Evolutionary conservation across 306 rosid genomes (phyloP).

Genomic region (Notholithocarpus densiflorus): DNA sequence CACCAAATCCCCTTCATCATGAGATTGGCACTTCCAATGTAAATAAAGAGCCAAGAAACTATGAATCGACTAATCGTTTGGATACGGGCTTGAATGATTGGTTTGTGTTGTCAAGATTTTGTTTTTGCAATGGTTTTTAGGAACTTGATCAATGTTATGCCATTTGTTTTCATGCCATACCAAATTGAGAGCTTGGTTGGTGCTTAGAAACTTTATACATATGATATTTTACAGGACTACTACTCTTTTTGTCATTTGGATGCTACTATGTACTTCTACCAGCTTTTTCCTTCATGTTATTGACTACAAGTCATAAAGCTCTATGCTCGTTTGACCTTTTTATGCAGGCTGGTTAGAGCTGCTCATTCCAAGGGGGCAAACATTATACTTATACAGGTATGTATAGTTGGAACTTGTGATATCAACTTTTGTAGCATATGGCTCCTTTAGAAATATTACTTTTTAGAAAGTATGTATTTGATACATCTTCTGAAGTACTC

Average conservation of each 20-base stretch:
- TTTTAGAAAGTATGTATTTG: neutral
- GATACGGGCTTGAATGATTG: neutral
- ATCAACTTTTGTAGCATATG: neutral
- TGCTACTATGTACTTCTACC: neutral
- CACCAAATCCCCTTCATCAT: neutral
- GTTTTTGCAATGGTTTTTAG: neutral
- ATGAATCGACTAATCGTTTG: neutral
- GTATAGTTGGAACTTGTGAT: slow-evolving; percentile 17
- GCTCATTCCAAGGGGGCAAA: slow-evolving; percentile 84
- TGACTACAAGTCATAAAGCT: neutral
- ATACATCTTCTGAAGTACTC: neutral
- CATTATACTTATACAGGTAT: slow-evolving; percentile 86
- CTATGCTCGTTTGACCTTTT: neutral
- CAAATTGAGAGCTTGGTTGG: neutral
- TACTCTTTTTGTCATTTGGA: neutral
- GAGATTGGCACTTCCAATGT: neutral
- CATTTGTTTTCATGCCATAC: neutral
- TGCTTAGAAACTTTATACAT: slow-evolving; percentile 4
- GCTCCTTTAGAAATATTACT: neutral
- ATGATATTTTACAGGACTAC: slow-evolving; percentile 3
- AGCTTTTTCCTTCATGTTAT: neutral
- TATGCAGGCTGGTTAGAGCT: slow-evolving; percentile 77
- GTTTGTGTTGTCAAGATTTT: neutral
- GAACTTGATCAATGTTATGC: neutral
- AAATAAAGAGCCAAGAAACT: neutral